A percentile compares a stretch with the other conserved stretches of the same genome.
Evolutionary conservation across 2,329 filamentous ascomycete species (phyloP).

Genomic region (Colletotrichum gigasporum): DNA sequence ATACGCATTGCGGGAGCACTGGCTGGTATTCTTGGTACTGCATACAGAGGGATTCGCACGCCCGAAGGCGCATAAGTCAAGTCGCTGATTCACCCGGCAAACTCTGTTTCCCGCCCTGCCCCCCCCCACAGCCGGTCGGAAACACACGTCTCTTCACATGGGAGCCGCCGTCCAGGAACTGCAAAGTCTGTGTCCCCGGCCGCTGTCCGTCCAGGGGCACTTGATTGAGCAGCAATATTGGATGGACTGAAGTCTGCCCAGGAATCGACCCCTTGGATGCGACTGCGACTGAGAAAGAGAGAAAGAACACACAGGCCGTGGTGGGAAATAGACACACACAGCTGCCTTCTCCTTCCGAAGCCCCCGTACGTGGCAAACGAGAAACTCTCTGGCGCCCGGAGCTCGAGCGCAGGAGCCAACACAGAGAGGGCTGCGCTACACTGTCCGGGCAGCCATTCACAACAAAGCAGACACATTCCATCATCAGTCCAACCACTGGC

Average conservation of each 20-base stretch:
- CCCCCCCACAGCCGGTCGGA: constrained; percentile 24
- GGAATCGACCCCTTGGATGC: constrained; percentile 11
- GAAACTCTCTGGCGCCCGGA: neutral
- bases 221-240: constrained; percentile 19
- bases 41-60: neutral
- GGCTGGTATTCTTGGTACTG: constrained; percentile 3
- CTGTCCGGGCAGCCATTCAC: constrained; percentile 7
- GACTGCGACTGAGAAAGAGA: no score
- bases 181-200: constrained; percentile 15
- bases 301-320: constrained; percentile 12
- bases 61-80: constrained; percentile 23
- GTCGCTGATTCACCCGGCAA: constrained; percentile 29
- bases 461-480: constrained; percentile 20
- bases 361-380: constrained; percentile 5
- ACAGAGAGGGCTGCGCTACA: neutral
- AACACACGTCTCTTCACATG: constrained; percentile 27
- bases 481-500: constrained; percentile 21
- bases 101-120: constrained; percentile 18
- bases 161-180: constrained; percentile 26
- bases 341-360: neutral
- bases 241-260: constrained; percentile 17
- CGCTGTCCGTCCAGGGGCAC: constrained; percentile 3
- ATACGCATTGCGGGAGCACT: constrained; percentile 8
- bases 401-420: constrained; percentile 13
- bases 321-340: neutral